Evolutionary conservation across 495 filamentous ascomycete species (phyloP), one percentile per base, ranked within the genome.

Genomic region (Ramalina intermedia): DNA sequence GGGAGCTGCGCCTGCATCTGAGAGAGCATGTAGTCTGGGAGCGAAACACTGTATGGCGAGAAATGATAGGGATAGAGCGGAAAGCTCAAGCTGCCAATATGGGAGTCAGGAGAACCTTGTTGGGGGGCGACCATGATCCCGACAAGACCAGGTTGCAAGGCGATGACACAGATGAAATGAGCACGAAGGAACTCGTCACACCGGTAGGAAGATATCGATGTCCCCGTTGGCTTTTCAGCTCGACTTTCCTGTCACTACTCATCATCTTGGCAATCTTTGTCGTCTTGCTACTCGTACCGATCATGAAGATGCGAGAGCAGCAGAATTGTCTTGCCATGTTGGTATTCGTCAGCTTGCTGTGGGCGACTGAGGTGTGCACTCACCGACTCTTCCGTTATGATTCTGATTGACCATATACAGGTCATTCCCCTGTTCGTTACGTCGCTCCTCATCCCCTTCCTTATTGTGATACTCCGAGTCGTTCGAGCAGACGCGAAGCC

Each of bases 11-110:
- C 40, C 79, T 95, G 18, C 87, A 99, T 62, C 71, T 99, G 26
- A 72, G 91, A 55, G 91, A 99, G 64, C 91, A 99, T 67, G 90
- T 99, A 16, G 88, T 96, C 29, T 99, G 93, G 93, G 91, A 99
- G 59, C 75, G 91, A 41, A 99, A 99, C 56, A 99, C 91, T 0
- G 91, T 99, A 4, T 99, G 91, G 91, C 71, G 93, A 63, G 91
- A 99, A 54, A 90, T 99, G 78, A 99, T 99, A 59, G 91, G 90
- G 47, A 86, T 99, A 52, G 91, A 99, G 68, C 74, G 91, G 20
- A 91, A 94, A 68, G 87, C 88, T 5, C 88, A 99, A 64, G 91
- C 89, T 20, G 91, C 90, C 12, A 94, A 89, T 52, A 75, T 99
- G 52, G 93, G 91, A 14, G 66, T 87, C 46, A 66, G 78, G 49